Percentiles rank a stretch among this genome's conserved stretches.
Conservation (phyloP, 345 rosid genomes). For the Physaria fendleri region DNA sequence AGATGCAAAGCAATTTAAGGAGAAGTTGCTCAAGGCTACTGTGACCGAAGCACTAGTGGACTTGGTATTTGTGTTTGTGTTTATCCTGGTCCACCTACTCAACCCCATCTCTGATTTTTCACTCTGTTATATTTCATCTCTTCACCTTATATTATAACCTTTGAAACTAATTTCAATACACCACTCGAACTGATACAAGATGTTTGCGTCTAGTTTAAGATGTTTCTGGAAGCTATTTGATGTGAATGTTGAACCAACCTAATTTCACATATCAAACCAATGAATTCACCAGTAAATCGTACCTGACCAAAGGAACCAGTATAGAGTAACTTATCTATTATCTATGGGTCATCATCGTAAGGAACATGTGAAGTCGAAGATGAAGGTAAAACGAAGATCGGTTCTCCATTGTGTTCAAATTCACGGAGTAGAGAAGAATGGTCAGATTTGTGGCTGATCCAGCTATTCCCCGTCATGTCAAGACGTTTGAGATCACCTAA, state of each 20-base stretch:
- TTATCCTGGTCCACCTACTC: background rate
- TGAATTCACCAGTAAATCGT: background rate
- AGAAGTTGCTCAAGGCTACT: background rate
- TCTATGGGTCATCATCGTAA: conserved; percentile 81
- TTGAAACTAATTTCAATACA: background rate
- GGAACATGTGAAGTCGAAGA: conserved; percentile 31
- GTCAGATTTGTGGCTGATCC: conserved; percentile 27
- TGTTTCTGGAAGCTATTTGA: background rate
- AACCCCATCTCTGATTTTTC: background rate
- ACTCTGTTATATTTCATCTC: background rate
- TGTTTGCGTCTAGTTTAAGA: too few species aligned
- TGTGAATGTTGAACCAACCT: background rate
- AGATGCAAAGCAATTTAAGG: background rate
- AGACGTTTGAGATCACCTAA: conserved; percentile 56
- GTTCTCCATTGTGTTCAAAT: conserved; percentile 56
- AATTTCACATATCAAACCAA: background rate
- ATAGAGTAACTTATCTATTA: background rate
- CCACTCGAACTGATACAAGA: background rate
- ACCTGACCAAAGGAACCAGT: background rate
- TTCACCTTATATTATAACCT: too few species aligned
- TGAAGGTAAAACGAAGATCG: conserved; percentile 50
- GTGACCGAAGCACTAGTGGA: background rate
- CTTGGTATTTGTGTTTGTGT: background rate
- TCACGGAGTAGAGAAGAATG: conserved; percentile 40
- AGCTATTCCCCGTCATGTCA: conserved; percentile 73